phyloP scores from a whole-genome alignment of 768 basidiomycete species.

The Gymnopilus junonius region DNA sequence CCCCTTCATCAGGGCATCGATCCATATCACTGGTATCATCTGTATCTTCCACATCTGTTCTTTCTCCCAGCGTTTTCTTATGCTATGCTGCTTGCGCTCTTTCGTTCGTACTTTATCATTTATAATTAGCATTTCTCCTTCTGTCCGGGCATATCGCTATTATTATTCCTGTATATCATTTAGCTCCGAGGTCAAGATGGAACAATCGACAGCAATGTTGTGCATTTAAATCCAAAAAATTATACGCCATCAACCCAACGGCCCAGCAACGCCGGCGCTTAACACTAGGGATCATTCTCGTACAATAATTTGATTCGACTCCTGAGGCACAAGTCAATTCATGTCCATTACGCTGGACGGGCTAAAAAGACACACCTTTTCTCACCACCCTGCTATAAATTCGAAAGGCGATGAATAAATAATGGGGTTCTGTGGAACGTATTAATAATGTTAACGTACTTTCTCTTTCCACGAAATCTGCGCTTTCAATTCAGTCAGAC shows the following conservation, averaged over 20 bases:
- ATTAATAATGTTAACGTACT: constrained; percentile 38
- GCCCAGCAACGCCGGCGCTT: not conserved
- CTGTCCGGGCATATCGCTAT: too few species aligned
- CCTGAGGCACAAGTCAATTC: not conserved
- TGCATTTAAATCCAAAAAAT: not conserved
- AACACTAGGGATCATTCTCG: not conserved
- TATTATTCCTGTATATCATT: too few species aligned
- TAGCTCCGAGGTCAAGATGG: too few species aligned
- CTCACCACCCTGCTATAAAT: constrained; percentile 8
- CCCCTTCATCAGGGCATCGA: not conserved
- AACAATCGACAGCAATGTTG: not conserved
- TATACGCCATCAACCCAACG: not conserved
- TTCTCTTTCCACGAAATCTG: constrained; percentile 53
- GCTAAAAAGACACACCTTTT: not conserved
- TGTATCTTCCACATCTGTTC: not conserved
- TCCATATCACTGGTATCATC: not conserved
- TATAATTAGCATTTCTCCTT: not conserved
- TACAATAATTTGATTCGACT: not conserved
- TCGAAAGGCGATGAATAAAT: not conserved
- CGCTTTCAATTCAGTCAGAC: constrained; percentile 53
- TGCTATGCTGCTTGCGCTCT: not conserved
- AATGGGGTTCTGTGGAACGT: not conserved
- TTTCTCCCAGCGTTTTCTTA: not conserved
- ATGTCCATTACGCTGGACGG: not conserved
- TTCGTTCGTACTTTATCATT: not conserved